Percentiles rank a stretch among this genome's conserved stretches.
Evolutionary conservation across 208 protist species (phyloP).

Genomic region (Angomonas ambiguus): DNA sequence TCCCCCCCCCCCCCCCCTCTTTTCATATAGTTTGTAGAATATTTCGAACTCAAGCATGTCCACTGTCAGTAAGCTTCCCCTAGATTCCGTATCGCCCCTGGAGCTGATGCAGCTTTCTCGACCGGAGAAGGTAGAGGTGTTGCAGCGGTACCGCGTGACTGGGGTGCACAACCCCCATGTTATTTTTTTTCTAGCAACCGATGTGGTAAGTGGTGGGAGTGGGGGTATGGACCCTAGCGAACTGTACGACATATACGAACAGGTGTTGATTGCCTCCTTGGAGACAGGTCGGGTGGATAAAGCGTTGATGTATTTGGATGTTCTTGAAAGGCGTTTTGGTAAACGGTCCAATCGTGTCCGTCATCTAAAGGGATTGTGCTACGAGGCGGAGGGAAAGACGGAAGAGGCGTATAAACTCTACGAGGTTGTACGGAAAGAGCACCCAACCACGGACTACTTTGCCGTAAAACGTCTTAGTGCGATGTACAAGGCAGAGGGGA

Average conservation of each 20-base stretch:
- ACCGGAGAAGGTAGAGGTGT: constrained; percentile 49
- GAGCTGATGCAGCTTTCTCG: constrained; percentile 72
- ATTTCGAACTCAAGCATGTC: constrained; percentile 2
- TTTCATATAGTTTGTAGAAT: not conserved
- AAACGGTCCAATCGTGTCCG: constrained; percentile 61
- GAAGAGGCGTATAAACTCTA: constrained; percentile 62
- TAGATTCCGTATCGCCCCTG: constrained; percentile 57
- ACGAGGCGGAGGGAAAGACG: constrained; percentile 61
- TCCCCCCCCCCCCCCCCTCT: constrained; percentile 3
- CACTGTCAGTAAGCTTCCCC: constrained; percentile 16
- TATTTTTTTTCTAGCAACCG: constrained; percentile 65
- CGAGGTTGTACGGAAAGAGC: constrained; percentile 42
- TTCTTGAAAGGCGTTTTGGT: constrained; percentile 75
- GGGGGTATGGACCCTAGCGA: constrained; percentile 41
- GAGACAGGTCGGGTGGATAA: constrained; percentile 63
- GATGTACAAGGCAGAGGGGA: constrained; percentile 69
- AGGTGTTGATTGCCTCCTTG: constrained; percentile 72
- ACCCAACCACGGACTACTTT: constrained; percentile 51
- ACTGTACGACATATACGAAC: constrained; percentile 71
- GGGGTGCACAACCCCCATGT: constrained; percentile 54
- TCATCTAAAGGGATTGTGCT: constrained; percentile 68
- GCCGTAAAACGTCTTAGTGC: constrained; percentile 60
- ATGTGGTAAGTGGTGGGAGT: constrained; percentile 64
- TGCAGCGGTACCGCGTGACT: constrained; percentile 47
- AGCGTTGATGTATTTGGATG: constrained; percentile 49